Evolutionary conservation across 768 basidiomycete genomes (phyloP).

Genomic region (Lentinula boryana): DNA sequence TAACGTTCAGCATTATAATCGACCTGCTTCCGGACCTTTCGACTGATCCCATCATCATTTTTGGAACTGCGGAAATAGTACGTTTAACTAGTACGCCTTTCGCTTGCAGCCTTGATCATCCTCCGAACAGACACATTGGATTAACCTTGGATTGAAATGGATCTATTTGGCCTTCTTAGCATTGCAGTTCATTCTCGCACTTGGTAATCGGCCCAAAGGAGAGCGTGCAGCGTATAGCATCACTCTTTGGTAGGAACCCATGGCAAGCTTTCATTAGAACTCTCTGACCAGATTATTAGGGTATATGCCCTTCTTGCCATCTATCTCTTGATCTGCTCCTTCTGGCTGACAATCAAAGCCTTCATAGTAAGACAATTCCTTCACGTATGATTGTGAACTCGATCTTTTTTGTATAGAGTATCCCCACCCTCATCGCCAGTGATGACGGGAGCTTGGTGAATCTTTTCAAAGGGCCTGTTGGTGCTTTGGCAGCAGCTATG

Average conservation of each 20-base stretch:
- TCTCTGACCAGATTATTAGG: conserved; percentile 28
- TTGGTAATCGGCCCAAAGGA: conserved; percentile 84
- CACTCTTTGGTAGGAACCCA: conserved; percentile 57
- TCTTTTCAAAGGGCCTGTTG: conserved; percentile 73
- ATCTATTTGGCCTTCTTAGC: conserved; percentile 81
- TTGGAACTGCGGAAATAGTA: conserved; percentile 68
- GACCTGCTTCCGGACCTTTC: conserved; percentile 56
- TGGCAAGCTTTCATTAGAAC: too few relatives aligned
- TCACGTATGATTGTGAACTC: background rate
- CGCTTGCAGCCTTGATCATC: background rate
- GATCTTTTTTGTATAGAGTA: conserved; percentile 28
- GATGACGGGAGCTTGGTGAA: conserved; percentile 50
- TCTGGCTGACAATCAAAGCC: conserved; percentile 76
- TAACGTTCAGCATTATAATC: conserved; percentile 96
- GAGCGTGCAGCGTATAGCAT: conserved; percentile 66
- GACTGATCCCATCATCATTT: conserved; percentile 44
- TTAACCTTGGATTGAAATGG: conserved; percentile 81
- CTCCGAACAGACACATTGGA: conserved; percentile 70
- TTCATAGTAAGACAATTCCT: conserved; percentile 49
- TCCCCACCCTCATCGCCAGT: conserved; percentile 40
- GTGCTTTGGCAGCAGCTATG: conserved; percentile 81
- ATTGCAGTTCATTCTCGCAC: conserved; percentile 59
- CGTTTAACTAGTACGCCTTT: conserved; percentile 20
- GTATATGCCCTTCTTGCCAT: conserved; percentile 79
- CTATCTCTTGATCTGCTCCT: conserved; percentile 84